Percentiles rank a stretch among this genome's conserved stretches.
Conservation (phyloP, 768 basidiomycete species). For the Suillus occidentalis region DNA sequence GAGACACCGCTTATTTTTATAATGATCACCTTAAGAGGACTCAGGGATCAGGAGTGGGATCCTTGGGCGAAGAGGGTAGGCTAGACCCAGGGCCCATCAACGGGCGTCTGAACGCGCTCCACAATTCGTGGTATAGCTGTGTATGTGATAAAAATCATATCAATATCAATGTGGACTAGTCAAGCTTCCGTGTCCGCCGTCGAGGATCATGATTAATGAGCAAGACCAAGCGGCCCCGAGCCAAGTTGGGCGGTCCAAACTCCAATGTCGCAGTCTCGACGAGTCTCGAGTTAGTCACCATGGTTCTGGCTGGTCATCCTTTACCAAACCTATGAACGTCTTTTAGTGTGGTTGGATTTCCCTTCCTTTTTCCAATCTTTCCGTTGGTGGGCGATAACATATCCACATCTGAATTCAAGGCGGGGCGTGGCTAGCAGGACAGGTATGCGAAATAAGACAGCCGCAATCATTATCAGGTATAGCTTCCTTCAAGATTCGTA, state of each 20-base stretch:
- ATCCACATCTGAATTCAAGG: not conserved
- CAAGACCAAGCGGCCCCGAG: not conserved
- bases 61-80: not conserved
- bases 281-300: not conserved
- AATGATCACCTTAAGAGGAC: not conserved
- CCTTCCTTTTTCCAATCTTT: not conserved
- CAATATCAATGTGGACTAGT: not conserved
- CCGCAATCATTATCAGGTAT: not conserved
- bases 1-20: not conserved
- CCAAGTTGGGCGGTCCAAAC: not conserved
- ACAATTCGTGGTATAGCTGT: not conserved
- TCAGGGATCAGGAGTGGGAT: not conserved
- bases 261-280: not conserved
- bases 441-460: not conserved
- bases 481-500: not conserved
- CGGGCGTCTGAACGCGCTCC: not conserved
- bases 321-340: not conserved
- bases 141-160: not conserved
- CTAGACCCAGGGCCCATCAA: conserved; percentile 2
- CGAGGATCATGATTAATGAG: not conserved
- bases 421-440: not conserved
- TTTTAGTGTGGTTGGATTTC: not conserved
- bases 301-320: not conserved
- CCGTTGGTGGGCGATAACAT: not conserved
- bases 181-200: not conserved